Base-by-base conservation (phyloP, 2,329 filamentous ascomycete genomes). In the Polychaeton citri region DNA sequence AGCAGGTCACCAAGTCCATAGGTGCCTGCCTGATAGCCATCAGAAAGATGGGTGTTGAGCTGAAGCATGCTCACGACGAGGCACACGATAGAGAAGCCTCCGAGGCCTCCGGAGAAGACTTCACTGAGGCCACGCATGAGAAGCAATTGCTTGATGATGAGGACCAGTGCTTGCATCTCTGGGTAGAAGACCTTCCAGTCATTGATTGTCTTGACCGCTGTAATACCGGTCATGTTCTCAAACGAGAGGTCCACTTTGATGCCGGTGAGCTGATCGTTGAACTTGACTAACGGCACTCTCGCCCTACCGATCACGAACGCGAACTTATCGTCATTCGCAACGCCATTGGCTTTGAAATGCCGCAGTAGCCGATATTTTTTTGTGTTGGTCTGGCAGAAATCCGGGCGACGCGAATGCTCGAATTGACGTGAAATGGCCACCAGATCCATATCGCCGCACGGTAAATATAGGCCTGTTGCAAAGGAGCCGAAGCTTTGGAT, bases 161-260 rank as follows among this genome's bases (percentile, higher is more conserved):
- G 79, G 24, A 94, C 84, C 17, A 98, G 65, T 28, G 83, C 74
- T 0, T 85, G 81, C 83, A 96, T 87, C 6, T 77, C 76, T 1
- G 88, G 87, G 45, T 80, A 94, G 36, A 79, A 65, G 10, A 65
- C 49, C 58, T 82, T 87, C 90, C 90, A 98, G 0, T 65, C 57
- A 36, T 76, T 60, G 54, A 95, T 94, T 0, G 85, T 95, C 13
- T 76, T 63, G 50, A 90, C 80, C 2, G 90, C 88, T 13, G 71
- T 61, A 7, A 95, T 63, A 8, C 90, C 90, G 30, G 81, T 83
- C 21, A 79, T 61, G 52, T 95, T 96, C 61, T 98, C 88, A 53
- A 98, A 95, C 0, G 87, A 96, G 9, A 98, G 72, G 54, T 98
- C 90, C 9, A 96, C 81, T 47, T 81, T 83, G 36, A 98, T 65